A percentile compares a stretch with the other conserved stretches of the same genome.
Evolutionary conservation across 805 yeast species (phyloP).

Genomic region (Metschnikowia lochheadii): DNA sequence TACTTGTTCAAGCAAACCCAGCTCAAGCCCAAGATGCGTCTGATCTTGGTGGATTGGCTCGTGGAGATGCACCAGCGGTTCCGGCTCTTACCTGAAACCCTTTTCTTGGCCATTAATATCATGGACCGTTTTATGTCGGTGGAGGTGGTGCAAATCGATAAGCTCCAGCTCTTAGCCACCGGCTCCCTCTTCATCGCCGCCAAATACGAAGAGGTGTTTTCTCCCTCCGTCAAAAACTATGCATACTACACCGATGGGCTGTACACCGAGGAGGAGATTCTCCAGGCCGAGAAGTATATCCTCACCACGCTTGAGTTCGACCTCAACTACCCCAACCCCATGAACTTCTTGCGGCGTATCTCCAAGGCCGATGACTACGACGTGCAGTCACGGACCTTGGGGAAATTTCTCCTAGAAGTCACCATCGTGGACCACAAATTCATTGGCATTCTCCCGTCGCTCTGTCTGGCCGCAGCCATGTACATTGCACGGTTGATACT

Average conservation of each 20-base stretch:
- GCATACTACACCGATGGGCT: slow-evolving; percentile 88
- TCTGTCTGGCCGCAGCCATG: slow-evolving; percentile 86
- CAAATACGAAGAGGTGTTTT: slow-evolving; percentile 86
- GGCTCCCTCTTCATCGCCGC: slow-evolving; percentile 87
- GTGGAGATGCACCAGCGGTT: slow-evolving; percentile 84
- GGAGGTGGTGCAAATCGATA: slow-evolving; percentile 70
- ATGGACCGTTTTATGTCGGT: slow-evolving; percentile 84
- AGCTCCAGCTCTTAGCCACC: slow-evolving; percentile 80
- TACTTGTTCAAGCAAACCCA: slow-evolving; percentile 62
- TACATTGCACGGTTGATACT: slow-evolving; percentile 71
- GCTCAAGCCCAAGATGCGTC: slow-evolving; percentile 77
- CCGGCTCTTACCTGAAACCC: slow-evolving; percentile 79
- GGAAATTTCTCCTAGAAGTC: slow-evolving; percentile 78
- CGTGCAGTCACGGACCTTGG: slow-evolving; percentile 75
- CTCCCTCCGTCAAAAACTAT: slow-evolving; percentile 81
- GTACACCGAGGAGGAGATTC: slow-evolving; percentile 72
- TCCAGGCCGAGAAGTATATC: slow-evolving; percentile 78
- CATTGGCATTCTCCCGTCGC: slow-evolving; percentile 69
- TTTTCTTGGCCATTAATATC: slow-evolving; percentile 74
- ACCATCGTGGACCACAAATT: slow-evolving; percentile 72
- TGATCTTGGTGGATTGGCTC: slow-evolving; percentile 89
- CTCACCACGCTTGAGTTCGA: slow-evolving; percentile 69
- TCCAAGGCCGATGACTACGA: slow-evolving; percentile 91
- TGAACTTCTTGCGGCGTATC: slow-evolving; percentile 82
- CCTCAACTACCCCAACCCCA: slow-evolving; percentile 81